These are phyloP conservation scores for Corylus americana DNA, from an alignment of 306 rosid species.

Conservation along the genomic window DNA sequence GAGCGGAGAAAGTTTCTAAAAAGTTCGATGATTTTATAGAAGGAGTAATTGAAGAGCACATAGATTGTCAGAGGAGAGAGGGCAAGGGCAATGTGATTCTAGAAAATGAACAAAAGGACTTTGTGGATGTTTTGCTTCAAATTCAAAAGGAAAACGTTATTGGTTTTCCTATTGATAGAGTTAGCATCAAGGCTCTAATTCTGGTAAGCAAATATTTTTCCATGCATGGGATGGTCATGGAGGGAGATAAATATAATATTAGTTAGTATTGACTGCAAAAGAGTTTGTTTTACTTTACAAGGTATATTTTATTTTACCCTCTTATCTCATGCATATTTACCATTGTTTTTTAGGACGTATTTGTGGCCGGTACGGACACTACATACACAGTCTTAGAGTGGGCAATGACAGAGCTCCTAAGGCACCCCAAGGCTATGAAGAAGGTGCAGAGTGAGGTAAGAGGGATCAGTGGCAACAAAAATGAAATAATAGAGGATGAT, in stretches of 20 bases:
- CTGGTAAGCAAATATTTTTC: constrained; percentile 30
- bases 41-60: constrained; percentile 48
- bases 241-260: too few species aligned
- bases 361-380: constrained; percentile 47
- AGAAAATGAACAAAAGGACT: constrained; percentile 26
- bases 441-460: constrained; percentile 36
- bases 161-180: constrained; percentile 47
- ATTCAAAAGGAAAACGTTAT: background rate
- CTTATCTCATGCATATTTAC: background rate
- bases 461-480: constrained; percentile 18
- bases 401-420: constrained; percentile 50
- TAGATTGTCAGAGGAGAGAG: background rate
- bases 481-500: constrained; percentile 35
- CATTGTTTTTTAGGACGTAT: background rate
- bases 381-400: constrained; percentile 43
- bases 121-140: background rate
- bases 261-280: too few species aligned
- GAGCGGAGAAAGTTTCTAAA: constrained; percentile 38
- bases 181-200: constrained; percentile 43
- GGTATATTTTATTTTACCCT: background rate
- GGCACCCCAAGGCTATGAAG: constrained; percentile 42
- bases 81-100: background rate
- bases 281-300: background rate
- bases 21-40: constrained; percentile 48
- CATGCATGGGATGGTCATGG: too few species aligned